Evolutionary conservation across 352 stramenopile genomes (phyloP).

Genomic region (Globisporangium heterothallicum): DNA sequence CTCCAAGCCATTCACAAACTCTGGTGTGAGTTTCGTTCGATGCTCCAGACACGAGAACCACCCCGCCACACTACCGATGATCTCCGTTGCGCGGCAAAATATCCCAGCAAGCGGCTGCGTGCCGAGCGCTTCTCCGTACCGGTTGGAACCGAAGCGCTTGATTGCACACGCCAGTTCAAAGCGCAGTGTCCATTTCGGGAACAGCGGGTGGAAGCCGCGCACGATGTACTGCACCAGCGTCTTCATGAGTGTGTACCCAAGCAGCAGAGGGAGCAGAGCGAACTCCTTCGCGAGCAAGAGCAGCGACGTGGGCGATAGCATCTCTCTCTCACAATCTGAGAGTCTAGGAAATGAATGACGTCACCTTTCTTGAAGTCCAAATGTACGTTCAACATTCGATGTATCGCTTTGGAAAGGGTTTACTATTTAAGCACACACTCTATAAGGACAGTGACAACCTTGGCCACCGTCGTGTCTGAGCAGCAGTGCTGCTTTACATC

Average conservation of each 20-base stretch:
- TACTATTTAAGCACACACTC: no score
- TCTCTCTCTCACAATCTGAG: no score
- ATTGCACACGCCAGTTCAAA: slow-evolving; percentile 24
- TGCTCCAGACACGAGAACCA: slow-evolving; percentile 12
- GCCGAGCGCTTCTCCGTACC: slow-evolving; percentile 11
- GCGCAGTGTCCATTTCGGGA: slow-evolving; percentile 22
- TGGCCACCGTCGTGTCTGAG: no score
- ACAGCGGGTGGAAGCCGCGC: background rate
- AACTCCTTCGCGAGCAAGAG: background rate
- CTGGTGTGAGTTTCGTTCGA: slow-evolving; percentile 13
- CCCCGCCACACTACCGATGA: slow-evolving; percentile 13
- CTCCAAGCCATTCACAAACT: slow-evolving; percentile 29
- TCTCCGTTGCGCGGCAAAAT: slow-evolving; percentile 19
- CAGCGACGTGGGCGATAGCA: background rate
- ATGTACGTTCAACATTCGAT: no score
- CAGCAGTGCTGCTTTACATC: no score
- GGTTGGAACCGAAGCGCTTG: slow-evolving; percentile 12
- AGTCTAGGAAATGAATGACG: no score
- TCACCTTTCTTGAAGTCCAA: no score
- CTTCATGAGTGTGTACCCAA: background rate
- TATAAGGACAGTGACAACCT: no score
- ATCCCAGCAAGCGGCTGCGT: slow-evolving; percentile 7
- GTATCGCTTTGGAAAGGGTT: no score
- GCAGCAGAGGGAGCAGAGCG: background rate
- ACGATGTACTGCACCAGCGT: background rate